A percentile compares a stretch with the other conserved stretches of the same genome.
Evolutionary conservation across 768 basidiomycete species (phyloP).

Genomic region (Udeniomyces megalosporus): DNA sequence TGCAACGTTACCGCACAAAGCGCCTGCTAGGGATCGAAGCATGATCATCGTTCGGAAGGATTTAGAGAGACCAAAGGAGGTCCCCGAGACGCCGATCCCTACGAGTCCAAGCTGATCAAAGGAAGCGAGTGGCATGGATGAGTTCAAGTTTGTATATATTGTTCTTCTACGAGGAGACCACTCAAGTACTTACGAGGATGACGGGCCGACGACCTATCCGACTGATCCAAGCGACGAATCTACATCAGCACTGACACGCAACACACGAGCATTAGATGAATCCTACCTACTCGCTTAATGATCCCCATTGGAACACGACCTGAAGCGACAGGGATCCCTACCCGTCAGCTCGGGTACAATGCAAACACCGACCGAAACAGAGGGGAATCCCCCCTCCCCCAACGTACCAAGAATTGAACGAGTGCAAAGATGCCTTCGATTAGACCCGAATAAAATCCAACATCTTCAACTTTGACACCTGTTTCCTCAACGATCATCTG

Average conservation of each 20-base stretch:
- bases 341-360: not conserved
- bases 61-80: not conserved
- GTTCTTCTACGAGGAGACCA: not conserved
- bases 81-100: not conserved
- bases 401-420: not conserved
- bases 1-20: slow-evolving; percentile 4
- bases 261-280: no score
- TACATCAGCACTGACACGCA: not conserved
- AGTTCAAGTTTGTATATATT: no score
- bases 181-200: not conserved
- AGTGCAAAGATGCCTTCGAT: slow-evolving; percentile 3
- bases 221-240: not conserved
- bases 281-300: not conserved
- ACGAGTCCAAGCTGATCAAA: not conserved
- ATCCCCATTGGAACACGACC: not conserved
- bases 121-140: no score
- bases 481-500: slow-evolving; percentile 7
- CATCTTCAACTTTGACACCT: not conserved
- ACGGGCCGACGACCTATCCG: slow-evolving; percentile 4
- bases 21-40: not conserved
- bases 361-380: not conserved
- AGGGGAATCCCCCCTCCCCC: not conserved
- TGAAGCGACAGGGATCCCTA: not conserved
- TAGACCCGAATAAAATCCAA: slow-evolving; percentile 10
- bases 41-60: slow-evolving; percentile 4